Evolutionary conservation across 805 yeast species (phyloP).

Genomic region (Groenewaldozyma salmanticensis): DNA sequence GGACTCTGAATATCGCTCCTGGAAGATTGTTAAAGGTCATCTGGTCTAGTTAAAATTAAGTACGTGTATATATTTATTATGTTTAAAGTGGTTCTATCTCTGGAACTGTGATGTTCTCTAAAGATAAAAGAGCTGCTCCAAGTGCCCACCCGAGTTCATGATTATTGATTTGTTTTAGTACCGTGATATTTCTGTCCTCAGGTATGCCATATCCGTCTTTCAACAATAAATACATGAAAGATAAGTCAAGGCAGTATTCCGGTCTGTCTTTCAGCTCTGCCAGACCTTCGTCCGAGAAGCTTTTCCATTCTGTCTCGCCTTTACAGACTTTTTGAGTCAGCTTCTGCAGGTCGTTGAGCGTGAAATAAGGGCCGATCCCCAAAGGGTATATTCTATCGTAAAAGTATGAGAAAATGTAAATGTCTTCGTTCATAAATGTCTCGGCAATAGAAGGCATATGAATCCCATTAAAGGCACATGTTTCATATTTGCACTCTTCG

Average conservation of each 20-base stretch:
- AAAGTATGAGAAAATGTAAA: slow-evolving; percentile 86
- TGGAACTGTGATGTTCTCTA: slow-evolving; percentile 1
- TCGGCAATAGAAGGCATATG: slow-evolving; percentile 85
- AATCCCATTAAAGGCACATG: slow-evolving; percentile 93
- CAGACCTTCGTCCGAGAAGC: slow-evolving; percentile 38
- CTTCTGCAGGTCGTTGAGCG: slow-evolving; percentile 68
- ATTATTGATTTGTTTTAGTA: slow-evolving; percentile 77
- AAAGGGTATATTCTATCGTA: slow-evolving; percentile 88
- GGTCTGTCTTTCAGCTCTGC: slow-evolving; percentile 65
- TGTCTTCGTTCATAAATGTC: slow-evolving; percentile 67
- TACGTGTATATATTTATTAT: background rate
- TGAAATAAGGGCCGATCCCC: slow-evolving; percentile 84
- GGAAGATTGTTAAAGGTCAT: no score
- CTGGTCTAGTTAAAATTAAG: no score
- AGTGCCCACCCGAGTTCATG: slow-evolving; percentile 97
- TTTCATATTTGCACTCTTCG: slow-evolving; percentile 55
- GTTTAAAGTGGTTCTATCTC: slow-evolving; percentile 1
- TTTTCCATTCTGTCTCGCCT: slow-evolving; percentile 54
- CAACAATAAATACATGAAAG: slow-evolving; percentile 78
- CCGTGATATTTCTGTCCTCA: slow-evolving; percentile 71
- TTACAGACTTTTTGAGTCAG: slow-evolving; percentile 75
- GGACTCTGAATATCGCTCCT: no score
- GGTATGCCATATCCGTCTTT: slow-evolving; percentile 96
- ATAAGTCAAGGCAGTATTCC: slow-evolving; percentile 85
- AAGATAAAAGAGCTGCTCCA: slow-evolving; percentile 58